These are phyloP conservation scores for Misopates orontium DNA, from an alignment of 257 asterid genomes.

Conservation along the genomic window DNA sequence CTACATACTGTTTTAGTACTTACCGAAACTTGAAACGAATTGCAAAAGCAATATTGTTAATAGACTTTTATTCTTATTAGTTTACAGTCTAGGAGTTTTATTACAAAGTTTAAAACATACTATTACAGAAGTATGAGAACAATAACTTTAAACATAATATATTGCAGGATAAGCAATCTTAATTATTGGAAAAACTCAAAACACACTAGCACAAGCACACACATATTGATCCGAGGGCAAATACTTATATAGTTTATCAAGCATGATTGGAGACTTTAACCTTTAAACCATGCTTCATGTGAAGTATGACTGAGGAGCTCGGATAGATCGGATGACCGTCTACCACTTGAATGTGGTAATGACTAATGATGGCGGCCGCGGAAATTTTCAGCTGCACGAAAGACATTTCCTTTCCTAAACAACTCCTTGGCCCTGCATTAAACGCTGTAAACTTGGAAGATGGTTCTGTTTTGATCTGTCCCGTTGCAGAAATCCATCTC, in stretches of 20 bases:
- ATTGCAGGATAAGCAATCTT: no score
- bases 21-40: no score
- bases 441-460: slow-evolving; percentile 38
- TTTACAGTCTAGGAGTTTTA: no score
- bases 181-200: no score
- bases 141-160: no score
- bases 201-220: no score
- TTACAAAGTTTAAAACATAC: no score
- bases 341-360: slow-evolving; percentile 16
- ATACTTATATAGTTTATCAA: background rate
- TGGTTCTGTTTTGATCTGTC: slow-evolving; percentile 24
- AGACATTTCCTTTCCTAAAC: slow-evolving; percentile 37
- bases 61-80: no score
- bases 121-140: no score
- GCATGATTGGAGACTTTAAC: slow-evolving; percentile 24
- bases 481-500: slow-evolving; percentile 37
- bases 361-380: slow-evolving; percentile 28
- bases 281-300: slow-evolving; percentile 32
- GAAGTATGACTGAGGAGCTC: slow-evolving; percentile 23
- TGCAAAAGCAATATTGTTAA: no score
- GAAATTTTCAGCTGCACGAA: slow-evolving; percentile 35
- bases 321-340: slow-evolving; percentile 14
- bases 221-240: no score
- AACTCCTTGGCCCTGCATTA: slow-evolving; percentile 41
- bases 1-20: no score